Evolutionary conservation across 1,284 basidiomycete genomes (phyloP).

Genomic region (Tilletiopsis washingtonensis): DNA sequence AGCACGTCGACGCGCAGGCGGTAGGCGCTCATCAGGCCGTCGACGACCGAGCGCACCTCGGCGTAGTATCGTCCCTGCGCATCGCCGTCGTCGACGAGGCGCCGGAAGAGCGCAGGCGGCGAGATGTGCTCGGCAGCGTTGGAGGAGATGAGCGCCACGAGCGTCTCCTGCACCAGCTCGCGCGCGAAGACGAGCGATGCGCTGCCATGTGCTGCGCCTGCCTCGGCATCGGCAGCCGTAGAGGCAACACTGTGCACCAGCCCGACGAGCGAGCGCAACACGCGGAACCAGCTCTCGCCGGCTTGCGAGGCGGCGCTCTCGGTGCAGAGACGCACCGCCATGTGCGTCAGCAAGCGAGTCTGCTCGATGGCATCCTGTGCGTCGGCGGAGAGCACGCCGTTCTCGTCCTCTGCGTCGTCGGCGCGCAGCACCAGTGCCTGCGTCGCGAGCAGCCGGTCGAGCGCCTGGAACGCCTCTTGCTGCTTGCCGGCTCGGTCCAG

Average conservation of each 20-base stretch:
- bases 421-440: conserved; percentile 48
- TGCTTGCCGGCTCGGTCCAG: conserved; percentile 62
- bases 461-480: conserved; percentile 50
- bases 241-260: conserved; percentile 56
- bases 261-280: conserved; percentile 71
- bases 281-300: conserved; percentile 82
- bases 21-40: conserved; percentile 90
- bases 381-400: conserved; percentile 8
- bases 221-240: background rate
- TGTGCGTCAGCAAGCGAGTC: conserved; percentile 13
- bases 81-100: conserved; percentile 59
- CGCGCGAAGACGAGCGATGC: background rate
- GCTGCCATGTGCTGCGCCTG: too few species aligned
- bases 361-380: background rate
- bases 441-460: conserved; percentile 37
- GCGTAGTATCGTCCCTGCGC: conserved; percentile 57
- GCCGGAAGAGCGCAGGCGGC: conserved; percentile 82
- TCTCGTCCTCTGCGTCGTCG: background rate
- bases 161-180: conserved; percentile 65
- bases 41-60: conserved; percentile 82
- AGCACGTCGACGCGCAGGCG: conserved; percentile 83
- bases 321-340: conserved; percentile 24
- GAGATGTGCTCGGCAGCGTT: conserved; percentile 74
- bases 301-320: conserved; percentile 49
- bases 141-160: conserved; percentile 72